A percentile compares a stretch with the other conserved stretches of the same genome.
These are phyloP conservation scores for Boletus pseudo-olivaceus DNA, from an alignment of 768 basidiomycete genomes.

Conservation along the genomic window DNA sequence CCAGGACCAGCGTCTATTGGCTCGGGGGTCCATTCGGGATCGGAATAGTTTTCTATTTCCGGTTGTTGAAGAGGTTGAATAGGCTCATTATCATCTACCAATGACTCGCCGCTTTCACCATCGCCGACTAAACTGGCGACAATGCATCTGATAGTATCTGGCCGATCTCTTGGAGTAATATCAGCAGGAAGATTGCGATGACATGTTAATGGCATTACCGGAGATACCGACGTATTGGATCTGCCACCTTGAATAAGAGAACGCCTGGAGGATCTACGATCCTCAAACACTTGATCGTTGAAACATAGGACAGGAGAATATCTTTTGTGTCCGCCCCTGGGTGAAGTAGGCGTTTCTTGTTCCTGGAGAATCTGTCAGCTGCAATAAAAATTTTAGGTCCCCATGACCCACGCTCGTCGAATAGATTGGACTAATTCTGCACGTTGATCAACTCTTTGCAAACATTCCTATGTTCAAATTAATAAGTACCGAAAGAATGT, in stretches of 20 bases:
- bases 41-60: slow-evolving; percentile 82
- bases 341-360: slow-evolving; percentile 83
- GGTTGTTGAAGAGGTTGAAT: slow-evolving; percentile 70
- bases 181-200: background rate
- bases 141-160: slow-evolving; percentile 92
- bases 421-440: slow-evolving; percentile 70
- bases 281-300: slow-evolving; percentile 86
- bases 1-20: slow-evolving; percentile 95
- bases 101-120: slow-evolving; percentile 72
- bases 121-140: slow-evolving; percentile 89
- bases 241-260: slow-evolving; percentile 87
- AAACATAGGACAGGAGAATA: slow-evolving; percentile 86
- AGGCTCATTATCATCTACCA: slow-evolving; percentile 83
- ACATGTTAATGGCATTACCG: slow-evolving; percentile 44
- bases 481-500: background rate
- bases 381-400: background rate
- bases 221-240: slow-evolving; percentile 87
- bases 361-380: slow-evolving; percentile 43
- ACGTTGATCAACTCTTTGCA: slow-evolving; percentile 79
- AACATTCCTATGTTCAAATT: slow-evolving; percentile 53
- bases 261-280: slow-evolving; percentile 92
- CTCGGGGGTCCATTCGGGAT: slow-evolving; percentile 94
- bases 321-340: slow-evolving; percentile 94
- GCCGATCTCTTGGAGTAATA: slow-evolving; percentile 57
- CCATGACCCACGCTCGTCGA: slow-evolving; percentile 63